Evolutionary conservation across 768 basidiomycete species (phyloP), one percentile per base, ranked within the genome.

Genomic region (Kwoniella heveanensis): DNA sequence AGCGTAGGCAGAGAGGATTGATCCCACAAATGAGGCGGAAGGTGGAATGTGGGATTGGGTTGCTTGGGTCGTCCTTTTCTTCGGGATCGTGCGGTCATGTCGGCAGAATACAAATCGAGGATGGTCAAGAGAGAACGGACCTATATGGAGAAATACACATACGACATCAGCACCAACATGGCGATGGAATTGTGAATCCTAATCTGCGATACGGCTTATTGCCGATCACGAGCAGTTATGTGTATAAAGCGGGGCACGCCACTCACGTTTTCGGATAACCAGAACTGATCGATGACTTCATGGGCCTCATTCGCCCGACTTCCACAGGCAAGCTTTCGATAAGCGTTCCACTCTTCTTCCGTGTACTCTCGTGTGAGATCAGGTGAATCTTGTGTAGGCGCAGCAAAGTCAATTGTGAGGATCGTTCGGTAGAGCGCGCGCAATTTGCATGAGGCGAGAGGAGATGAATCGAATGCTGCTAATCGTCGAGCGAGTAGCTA

Each of bases 341-440:
- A 74, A 15, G 73, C 73, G 13, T 69, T 36, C 76, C 76, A 77
- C 56, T 77, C 67, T n/a, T 74, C 66, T 17, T 69, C 71, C 1
- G 76, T 67, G 44, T 77, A 77, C 8, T 51, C 57, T 29, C 76
- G n/a, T 13, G 57, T 64, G 2, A 60, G 66, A 56, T 74, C 71
- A 1, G 76, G 76, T 9, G 68, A 60, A 27, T 77, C 73, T 22
- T 70, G 66, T 2, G 73, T 77, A 1, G 66, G 55, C 10, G 71
- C 29, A 21, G 71, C 71, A 52, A 77, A 77, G 53, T 77, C 76
- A 37, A 74, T 67, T 2, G 73, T 77, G 24, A 77, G 69, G 4
- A 77, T 65, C 19, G 76, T 74, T 6, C 76, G 69, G 46, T 77
- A 77, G 24, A 77, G 61, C 3, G 73, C 62, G 7, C 76, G 69